A percentile compares a stretch with the other conserved stretches of the same genome.
Conservation (phyloP, 2,329 filamentous ascomycete genomes). For the Aureobasidium sp. region DNA sequence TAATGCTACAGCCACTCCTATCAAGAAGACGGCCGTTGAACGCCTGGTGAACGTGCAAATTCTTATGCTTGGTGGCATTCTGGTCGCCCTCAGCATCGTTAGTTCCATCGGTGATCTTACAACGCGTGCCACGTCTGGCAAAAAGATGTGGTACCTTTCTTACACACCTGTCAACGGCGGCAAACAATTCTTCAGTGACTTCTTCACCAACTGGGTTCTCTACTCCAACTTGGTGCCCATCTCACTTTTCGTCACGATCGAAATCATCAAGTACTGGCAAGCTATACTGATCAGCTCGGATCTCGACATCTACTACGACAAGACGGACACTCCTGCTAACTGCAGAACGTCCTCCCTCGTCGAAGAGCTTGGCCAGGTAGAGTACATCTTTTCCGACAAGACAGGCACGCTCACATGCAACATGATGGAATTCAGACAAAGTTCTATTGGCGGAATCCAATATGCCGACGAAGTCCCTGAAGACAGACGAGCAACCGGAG, state of each 20-base stretch:
- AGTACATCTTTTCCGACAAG: constrained; percentile 98
- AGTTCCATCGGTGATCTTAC: constrained; percentile 88
- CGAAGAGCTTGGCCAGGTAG: constrained; percentile 94
- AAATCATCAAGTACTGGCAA: constrained; percentile 96
- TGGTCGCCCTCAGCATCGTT: constrained; percentile 77
- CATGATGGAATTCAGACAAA: constrained; percentile 97
- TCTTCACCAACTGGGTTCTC: constrained; percentile 97
- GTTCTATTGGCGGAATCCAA: constrained; percentile 84
- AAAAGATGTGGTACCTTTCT: constrained; percentile 65
- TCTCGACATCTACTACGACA: constrained; percentile 94
- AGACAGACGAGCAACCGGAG: constrained; percentile 67
- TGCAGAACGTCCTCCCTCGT: constrained; percentile 94
- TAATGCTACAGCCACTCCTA: constrained; percentile 92
- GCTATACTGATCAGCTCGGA: constrained; percentile 97
- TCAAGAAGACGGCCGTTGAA: constrained; percentile 96
- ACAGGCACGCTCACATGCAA: constrained; percentile 97
- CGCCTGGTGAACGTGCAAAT: constrained; percentile 90
- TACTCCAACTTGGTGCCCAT: constrained; percentile 96
- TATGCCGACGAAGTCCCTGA: constrained; percentile 90
- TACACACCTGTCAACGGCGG: constrained; percentile 60
- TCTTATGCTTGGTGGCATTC: constrained; percentile 76
- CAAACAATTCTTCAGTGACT: constrained; percentile 81
- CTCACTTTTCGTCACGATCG: constrained; percentile 93
- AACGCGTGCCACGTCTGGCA: constrained; percentile 57
- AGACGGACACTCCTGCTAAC: constrained; percentile 88